Base-by-base conservation (phyloP, 2,329 filamentous ascomycete genomes). In the Ceratocystiopsis sp. region DNA sequence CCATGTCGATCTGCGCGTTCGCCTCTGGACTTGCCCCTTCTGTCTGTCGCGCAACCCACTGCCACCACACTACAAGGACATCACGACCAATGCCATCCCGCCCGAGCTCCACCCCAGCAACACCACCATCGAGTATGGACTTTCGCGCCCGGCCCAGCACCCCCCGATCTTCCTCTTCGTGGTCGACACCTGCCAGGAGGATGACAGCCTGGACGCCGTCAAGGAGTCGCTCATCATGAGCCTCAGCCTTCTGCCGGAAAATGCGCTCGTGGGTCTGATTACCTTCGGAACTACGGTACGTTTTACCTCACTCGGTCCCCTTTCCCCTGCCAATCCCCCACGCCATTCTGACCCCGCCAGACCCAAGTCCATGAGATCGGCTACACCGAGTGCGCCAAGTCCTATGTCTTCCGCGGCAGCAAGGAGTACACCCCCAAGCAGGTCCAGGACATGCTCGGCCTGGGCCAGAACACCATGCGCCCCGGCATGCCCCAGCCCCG, bases 341-440 rank as follows among this genome's bases (percentile, higher is more conserved):
- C 42, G 33, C 49, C 57, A 44, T 61, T 49, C 35, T 18, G 45
- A 55, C 37, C 12, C 51, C 39, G 18, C 14, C 52, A 86, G 82
- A 78, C 85, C 32, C 87, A 95, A 74, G 85, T 98, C 16, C 91
- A 98, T 59, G 91, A 98, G 63, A 84, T 98, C 52, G 91, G 91
- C 44, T 98, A 98, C 59, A 87, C 84, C 44, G 91, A 96, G 63
- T 98, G 91, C 62, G 85, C 91, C 51, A 98, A 96, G 64, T 95
- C 89, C 7, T 98, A 95, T 56, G 91, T 98, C 37, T 98, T 98
- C 71, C 78, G 89, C 45, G 91, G 91, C 35, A 95, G 79, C 69
- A 98, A 96, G 68, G 91, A 98, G 56, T 98, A 98, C 61, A 73
- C 79, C n/a, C 84, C 87, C 43, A 96, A 96, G 66, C 87, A 96